Conservation (phyloP, 1,284 basidiomycete genomes). For the Volvariella surrecta region DNA sequence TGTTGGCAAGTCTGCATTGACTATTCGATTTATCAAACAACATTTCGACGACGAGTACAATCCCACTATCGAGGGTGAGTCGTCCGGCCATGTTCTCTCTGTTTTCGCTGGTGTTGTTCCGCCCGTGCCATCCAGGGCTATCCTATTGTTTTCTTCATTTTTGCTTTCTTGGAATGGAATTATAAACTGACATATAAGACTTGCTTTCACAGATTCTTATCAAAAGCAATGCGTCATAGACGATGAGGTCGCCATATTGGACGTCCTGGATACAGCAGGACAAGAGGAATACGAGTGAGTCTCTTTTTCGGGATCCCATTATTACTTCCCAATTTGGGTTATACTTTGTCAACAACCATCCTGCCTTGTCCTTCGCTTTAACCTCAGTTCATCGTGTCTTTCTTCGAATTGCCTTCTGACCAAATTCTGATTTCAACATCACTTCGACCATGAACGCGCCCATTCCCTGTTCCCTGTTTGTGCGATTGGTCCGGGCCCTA, state of each 20-base stretch:
- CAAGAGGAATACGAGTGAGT: constrained; percentile 97
- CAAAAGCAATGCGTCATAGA: constrained; percentile 95
- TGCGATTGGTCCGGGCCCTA: constrained; percentile 1
- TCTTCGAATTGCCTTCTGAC: constrained; percentile 1
- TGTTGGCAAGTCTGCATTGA: constrained; percentile 94
- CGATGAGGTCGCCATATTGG: constrained; percentile 93
- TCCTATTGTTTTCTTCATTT: too few species aligned
- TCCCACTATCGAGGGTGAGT: constrained; percentile 86
- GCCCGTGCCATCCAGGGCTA: too few species aligned
- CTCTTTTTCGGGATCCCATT: constrained; percentile 8
- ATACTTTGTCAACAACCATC: neutral
- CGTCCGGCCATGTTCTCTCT: constrained; percentile 7
- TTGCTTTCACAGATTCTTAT: constrained; percentile 68
- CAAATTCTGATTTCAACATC: neutral
- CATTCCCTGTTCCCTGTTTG: constrained; percentile 4
- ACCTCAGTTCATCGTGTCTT: constrained; percentile 1
- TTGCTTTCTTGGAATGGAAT: too few species aligned
- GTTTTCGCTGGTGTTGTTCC: neutral
- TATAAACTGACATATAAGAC: neutral
- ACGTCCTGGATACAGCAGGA: constrained; percentile 97
- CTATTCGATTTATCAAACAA: constrained; percentile 95
- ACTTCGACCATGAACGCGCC: neutral
- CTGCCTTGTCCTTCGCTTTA: constrained; percentile 1
- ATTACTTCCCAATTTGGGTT: constrained; percentile 7
- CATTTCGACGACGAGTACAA: constrained; percentile 99